phyloP scores from a whole-genome alignment of 371 early-diverging fungal species.

The Mucor saturninus region DNA sequence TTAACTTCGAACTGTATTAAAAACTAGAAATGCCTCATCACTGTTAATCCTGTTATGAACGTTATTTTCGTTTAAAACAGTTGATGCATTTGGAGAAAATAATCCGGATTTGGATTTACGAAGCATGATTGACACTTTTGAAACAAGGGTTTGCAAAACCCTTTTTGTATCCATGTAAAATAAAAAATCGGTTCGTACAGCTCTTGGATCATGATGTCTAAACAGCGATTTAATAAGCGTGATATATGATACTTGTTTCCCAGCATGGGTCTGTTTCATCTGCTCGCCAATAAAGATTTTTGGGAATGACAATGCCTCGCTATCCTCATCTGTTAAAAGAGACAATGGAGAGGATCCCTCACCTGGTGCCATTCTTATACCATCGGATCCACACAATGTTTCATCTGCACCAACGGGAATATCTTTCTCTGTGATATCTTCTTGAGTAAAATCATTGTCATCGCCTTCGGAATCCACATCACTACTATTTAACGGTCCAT shows the following conservation, averaged over 20 bases:
- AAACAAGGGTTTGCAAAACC: not conserved
- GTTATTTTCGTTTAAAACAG: not conserved
- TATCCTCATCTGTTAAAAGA: not conserved
- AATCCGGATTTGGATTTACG: not conserved
- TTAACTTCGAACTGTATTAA: slow-evolving; percentile 7
- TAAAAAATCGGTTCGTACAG: slow-evolving; percentile 3
- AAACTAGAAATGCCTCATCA: slow-evolving; percentile 10
- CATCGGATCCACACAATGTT: too few relatives aligned
- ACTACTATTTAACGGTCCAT: too few relatives aligned
- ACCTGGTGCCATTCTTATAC: not conserved
- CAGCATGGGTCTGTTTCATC: not conserved
- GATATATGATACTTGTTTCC: not conserved
- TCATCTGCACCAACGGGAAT: too few relatives aligned
- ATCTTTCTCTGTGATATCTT: too few relatives aligned
- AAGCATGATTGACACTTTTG: not conserved
- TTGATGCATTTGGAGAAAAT: too few relatives aligned
- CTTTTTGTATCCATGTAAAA: slow-evolving; percentile 10
- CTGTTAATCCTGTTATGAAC: not conserved
- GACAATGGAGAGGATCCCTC: not conserved
- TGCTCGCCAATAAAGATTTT: not conserved
- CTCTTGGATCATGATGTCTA: slow-evolving; percentile 5
- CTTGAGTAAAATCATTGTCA: too few relatives aligned
- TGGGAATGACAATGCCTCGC: not conserved
- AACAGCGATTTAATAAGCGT: not conserved
- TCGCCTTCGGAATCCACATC: too few relatives aligned